Evolutionary conservation across 176 grass and related monocot genomes (phyloP), one percentile per base, ranked within the genome.

Genomic region (Secale cereale): DNA sequence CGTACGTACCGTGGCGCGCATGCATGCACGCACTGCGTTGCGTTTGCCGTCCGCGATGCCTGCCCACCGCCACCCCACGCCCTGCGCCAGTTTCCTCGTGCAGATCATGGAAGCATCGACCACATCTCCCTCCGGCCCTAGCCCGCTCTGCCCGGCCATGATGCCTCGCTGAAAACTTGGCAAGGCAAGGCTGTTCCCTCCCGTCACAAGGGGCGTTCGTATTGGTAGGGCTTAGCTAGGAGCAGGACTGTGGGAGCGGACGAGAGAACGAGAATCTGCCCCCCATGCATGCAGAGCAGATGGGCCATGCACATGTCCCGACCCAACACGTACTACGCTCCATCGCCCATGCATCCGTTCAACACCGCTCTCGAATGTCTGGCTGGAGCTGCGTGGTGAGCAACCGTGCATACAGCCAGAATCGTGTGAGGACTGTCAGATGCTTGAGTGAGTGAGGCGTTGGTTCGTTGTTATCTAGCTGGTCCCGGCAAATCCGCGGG

Each of bases 71-170:
- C 54, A 57, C 54, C 54, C 54, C 54, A 57, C 54, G 2, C 54
- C 54, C 48, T 52, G 29, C 70, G 23, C 5, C 48, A 16, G 4
- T 28, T 59, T 22, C 75, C 78, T 81, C 59, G 37, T 50, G 48
- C 63, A 33, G 86, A 45, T 32, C 56, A 26, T 66, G 54, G 39
- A 82, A 43, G 71, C 71, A 82, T 52, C 83, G 71, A 82, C 82
- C 78, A 22, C 54, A 31, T 82, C 78, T 40, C 71, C n/a, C 17
- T n/a, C 54, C 7, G 54, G 54, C 54, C 50, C 50, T 50, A 50
- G 46, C 46, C 1, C 16, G 46, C 46, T 50, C 46, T 50, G 46
- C 46, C 17, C 15, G 32, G 88, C 43, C 29, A 78, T 56, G 30
- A 19, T 76, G 69, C n/a, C 45, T 33, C 36, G 8, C 17, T 46